Base-by-base conservation (phyloP, 192 early-diverging fungal species). In the Gamsiella multidivaricata region DNA sequence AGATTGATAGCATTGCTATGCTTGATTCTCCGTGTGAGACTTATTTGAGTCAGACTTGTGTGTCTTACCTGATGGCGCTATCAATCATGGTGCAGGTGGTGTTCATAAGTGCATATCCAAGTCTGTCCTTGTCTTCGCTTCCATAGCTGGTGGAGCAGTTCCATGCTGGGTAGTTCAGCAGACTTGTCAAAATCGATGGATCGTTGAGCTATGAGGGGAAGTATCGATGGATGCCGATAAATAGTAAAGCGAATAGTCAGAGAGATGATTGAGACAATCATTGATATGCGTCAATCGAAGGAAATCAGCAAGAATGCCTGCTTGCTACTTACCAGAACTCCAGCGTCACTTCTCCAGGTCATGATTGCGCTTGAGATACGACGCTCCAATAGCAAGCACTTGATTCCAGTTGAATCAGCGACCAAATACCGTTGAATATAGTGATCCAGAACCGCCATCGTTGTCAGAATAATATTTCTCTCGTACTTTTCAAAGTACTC, bases 401-500 rank as follows among this genome's bases (percentile, higher is more conserved):
- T 80, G 15, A 69, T 20, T 6, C 70, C 60, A 6, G 61, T 59
- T 5, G 54, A 10, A 17, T 57, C 61, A 0, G 65, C 65, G 5
- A 15, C 33, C 37, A 78, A 25, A 10, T 59, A 43, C 26, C 37
- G 43, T 5, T 62, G 74, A 18, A 78, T 59, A 11, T 67, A 50
- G n/a, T 58, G 39, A 26, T 79, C 71, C 31, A 80, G 43, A 3
- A 80, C 54, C 3, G 65, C 68, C 65, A 75, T 68, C 9, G 82
- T 56, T 14, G 59, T 50, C 42, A 86, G 45, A 33, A 81, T 59
- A 12, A 79, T 66, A 31, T 75, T 65, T n/a, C 83, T 70, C 25
- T 86, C 70, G 42, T 61, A 55, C 39, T 80, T 81, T 54, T 84
- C 78, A 61, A 79, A 86, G 56, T 82, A 86, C 25, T 86, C 85